These are phyloP conservation scores for Sugiyamaella xylanicola DNA, from an alignment of 1,139 yeast genomes.

Conservation along the genomic window DNA sequence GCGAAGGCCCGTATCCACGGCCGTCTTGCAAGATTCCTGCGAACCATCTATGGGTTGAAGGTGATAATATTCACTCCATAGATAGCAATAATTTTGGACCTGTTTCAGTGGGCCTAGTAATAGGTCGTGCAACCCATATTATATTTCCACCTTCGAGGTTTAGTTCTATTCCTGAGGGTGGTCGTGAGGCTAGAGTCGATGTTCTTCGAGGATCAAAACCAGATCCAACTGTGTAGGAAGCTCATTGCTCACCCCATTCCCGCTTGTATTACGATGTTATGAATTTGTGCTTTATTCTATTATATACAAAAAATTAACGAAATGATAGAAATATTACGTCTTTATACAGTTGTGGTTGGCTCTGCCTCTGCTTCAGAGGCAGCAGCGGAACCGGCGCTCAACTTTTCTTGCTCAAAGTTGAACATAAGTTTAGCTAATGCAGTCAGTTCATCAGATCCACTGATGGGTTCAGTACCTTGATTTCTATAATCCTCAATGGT, in stretches of 20 bases:
- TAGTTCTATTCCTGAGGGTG: slow-evolving; percentile 39
- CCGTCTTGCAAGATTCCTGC: slow-evolving; percentile 64
- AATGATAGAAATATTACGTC: neutral
- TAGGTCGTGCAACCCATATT: slow-evolving; percentile 68
- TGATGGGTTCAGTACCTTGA: slow-evolving; percentile 20
- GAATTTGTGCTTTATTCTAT: neutral
- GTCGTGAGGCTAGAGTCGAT: slow-evolving; percentile 38
- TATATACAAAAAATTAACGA: slow-evolving; percentile 8
- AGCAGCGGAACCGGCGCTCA: neutral
- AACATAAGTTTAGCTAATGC: slow-evolving; percentile 26
- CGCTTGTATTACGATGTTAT: neutral
- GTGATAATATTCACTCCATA: slow-evolving; percentile 83
- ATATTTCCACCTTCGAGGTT: slow-evolving; percentile 68
- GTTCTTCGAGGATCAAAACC: slow-evolving; percentile 1
- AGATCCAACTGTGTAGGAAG: neutral
- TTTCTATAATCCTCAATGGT: slow-evolving; percentile 49
- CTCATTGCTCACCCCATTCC: neutral
- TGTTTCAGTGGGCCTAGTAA: slow-evolving; percentile 70
- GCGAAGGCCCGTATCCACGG: slow-evolving; percentile 61
- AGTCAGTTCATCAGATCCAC: slow-evolving; percentile 26
- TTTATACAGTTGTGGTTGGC: slow-evolving; percentile 1
- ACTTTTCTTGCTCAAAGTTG: slow-evolving; percentile 23
- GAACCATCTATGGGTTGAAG: slow-evolving; percentile 92
- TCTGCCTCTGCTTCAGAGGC: neutral
- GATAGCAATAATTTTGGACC: slow-evolving; percentile 90